A percentile compares a stretch with the other conserved stretches of the same genome.
Conservation (phyloP, 352 stramenopile species). For the Pythium brachiatum region DNA sequence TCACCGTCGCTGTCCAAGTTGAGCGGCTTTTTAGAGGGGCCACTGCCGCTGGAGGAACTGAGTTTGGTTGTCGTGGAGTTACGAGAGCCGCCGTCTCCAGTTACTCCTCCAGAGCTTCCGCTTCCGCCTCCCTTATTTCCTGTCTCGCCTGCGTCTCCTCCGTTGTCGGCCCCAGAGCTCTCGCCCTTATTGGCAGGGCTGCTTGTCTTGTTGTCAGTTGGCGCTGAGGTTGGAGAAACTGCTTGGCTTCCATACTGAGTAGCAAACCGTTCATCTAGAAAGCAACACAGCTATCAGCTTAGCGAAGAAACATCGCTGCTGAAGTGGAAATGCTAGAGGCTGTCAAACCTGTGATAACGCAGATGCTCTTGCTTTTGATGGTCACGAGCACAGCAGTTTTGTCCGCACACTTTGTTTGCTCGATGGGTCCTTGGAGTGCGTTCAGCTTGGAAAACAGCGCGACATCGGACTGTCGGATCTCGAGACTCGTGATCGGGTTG, state of each 20-base stretch:
- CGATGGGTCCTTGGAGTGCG: background rate
- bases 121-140: too few relatives aligned
- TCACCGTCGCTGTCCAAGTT: background rate
- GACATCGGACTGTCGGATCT: background rate
- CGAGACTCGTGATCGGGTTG: background rate
- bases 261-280: background rate
- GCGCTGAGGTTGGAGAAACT: background rate
- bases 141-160: background rate
- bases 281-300: too few relatives aligned
- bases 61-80: background rate
- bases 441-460: background rate
- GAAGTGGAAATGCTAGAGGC: background rate
- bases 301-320: too few relatives aligned
- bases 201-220: background rate
- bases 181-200: background rate
- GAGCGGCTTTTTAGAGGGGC: background rate
- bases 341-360: background rate
- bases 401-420: background rate
- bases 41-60: background rate
- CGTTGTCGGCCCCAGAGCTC: too few relatives aligned
- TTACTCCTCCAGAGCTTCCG: background rate
- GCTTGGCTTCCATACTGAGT: background rate
- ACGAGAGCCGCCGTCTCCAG: background rate
- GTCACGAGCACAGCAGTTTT: background rate
- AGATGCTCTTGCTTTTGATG: background rate